A percentile compares a stretch with the other conserved stretches of the same genome.
phyloP scores from a whole-genome alignment of 1,284 basidiomycete species.

The Cryptococcus depauperatus region DNA sequence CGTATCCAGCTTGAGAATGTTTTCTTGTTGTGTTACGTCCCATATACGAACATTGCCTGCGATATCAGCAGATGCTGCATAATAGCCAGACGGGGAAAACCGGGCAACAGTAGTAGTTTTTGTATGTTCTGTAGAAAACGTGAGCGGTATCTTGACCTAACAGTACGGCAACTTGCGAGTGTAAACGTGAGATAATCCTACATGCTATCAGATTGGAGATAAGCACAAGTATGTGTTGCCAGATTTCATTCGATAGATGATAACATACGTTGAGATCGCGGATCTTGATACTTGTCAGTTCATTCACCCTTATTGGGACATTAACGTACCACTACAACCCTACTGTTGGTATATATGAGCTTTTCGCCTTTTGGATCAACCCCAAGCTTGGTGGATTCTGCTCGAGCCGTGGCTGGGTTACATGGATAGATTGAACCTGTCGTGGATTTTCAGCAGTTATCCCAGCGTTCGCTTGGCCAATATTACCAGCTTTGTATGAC shows the following conservation, averaged over 20 bases:
- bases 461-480: too few relatives aligned
- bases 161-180: conserved; percentile 25
- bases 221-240: not conserved
- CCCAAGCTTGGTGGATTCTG: conserved; percentile 65
- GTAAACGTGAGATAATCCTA: conserved; percentile 36
- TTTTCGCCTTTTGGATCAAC: conserved; percentile 65
- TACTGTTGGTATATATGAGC: conserved; percentile 77
- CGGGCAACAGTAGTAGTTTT: conserved; percentile 81
- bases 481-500: too few relatives aligned
- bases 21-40: conserved; percentile 85
- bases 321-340: conserved; percentile 67
- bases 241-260: conserved; percentile 1
- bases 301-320: not conserved
- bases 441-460: not conserved
- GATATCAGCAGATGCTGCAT: conserved; percentile 82
- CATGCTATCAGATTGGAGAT: conserved; percentile 18
- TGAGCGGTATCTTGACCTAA: conserved; percentile 2
- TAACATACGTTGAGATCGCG: conserved; percentile 53
- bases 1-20: conserved; percentile 74
- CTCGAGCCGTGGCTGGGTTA: conserved; percentile 59
- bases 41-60: conserved; percentile 79
- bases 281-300: conserved; percentile 47
- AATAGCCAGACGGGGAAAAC: conserved; percentile 89
- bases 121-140: conserved; percentile 57
- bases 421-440: conserved; percentile 55